phyloP scores from a whole-genome alignment of 2,329 filamentous ascomycete genomes.

The Beauveria scarabaeidicola region DNA sequence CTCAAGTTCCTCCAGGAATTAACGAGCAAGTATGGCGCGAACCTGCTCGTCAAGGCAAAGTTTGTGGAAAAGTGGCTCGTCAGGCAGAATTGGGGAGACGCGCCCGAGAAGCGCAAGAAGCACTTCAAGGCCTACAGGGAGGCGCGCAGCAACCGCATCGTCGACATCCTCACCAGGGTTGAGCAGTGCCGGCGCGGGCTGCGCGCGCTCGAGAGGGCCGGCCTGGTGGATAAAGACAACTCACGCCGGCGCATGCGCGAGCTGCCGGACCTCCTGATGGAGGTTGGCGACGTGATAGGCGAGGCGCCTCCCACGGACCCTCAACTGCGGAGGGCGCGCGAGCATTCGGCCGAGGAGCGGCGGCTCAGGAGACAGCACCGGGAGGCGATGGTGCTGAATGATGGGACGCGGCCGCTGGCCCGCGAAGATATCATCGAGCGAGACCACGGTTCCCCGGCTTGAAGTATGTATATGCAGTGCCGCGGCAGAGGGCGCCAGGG shows the following conservation, averaged over 20 bases:
- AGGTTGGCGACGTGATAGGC: slow-evolving; percentile 22
- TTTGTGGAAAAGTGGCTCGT: slow-evolving; percentile 68
- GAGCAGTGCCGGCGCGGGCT: slow-evolving; percentile 42
- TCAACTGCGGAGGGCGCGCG: slow-evolving; percentile 28
- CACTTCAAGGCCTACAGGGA: slow-evolving; percentile 47
- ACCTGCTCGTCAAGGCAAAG: slow-evolving; percentile 50
- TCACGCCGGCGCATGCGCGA: slow-evolving; percentile 21
- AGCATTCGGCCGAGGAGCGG: slow-evolving; percentile 58
- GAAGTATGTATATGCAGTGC: background rate
- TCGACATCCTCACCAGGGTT: slow-evolving; percentile 42
- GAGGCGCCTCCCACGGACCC: slow-evolving; percentile 19
- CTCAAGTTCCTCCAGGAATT: slow-evolving; percentile 51
- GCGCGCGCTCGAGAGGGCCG: slow-evolving; percentile 42
- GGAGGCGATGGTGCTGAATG: slow-evolving; percentile 86
- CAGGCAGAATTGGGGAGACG: slow-evolving; percentile 60
- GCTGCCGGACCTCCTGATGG: slow-evolving; percentile 26
- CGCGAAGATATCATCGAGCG: slow-evolving; percentile 72
- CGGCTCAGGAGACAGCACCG: slow-evolving; percentile 65
- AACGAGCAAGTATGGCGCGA: slow-evolving; percentile 48
- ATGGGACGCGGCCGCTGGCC: slow-evolving; percentile 67
- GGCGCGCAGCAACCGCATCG: slow-evolving; percentile 42
- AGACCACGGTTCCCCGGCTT: slow-evolving; percentile 35
- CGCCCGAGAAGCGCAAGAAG: slow-evolving; percentile 39
- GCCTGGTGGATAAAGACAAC: slow-evolving; percentile 31
- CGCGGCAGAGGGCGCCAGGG: background rate